These are phyloP conservation scores for Chlamydomonas incerta DNA, from an alignment of 139 green algal genomes.

Conservation along the genomic window DNA sequence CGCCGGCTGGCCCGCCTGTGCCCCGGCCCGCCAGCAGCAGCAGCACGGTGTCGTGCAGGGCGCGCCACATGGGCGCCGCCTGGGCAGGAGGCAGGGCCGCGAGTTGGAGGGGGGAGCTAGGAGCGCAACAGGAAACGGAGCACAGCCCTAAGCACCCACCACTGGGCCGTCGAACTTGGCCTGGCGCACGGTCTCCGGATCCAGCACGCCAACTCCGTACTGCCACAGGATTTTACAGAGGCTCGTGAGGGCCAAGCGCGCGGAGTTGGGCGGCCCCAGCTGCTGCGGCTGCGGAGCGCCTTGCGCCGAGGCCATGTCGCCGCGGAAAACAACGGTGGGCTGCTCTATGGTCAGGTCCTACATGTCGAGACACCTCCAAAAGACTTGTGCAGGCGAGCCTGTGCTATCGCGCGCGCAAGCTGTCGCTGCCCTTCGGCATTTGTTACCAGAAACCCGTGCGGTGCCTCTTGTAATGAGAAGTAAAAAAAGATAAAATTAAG, in stretches of 20 bases:
- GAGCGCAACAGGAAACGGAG: not conserved
- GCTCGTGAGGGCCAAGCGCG: conserved; percentile 7
- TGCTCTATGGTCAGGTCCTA: too few relatives aligned
- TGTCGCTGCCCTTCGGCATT: too few relatives aligned
- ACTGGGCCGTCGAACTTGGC: conserved; percentile 33
- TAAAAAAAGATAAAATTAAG: too few relatives aligned
- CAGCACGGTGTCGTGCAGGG: conserved; percentile 18
- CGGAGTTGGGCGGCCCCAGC: conserved; percentile 3
- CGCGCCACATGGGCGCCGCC: not conserved
- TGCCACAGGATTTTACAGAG: conserved; percentile 9
- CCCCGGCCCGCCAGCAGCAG: not conserved
- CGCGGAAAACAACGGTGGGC: too few relatives aligned
- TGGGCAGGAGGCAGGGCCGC: not conserved
- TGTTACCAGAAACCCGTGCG: too few relatives aligned
- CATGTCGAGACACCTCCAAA: too few relatives aligned
- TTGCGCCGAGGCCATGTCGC: too few relatives aligned
- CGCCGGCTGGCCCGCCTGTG: not conserved
- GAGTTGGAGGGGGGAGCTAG: not conserved
- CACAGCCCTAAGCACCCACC: not conserved
- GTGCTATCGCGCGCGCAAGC: too few relatives aligned
- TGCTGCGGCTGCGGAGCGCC: too few relatives aligned
- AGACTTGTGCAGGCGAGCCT: too few relatives aligned
- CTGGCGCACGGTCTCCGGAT: conserved; percentile 22
- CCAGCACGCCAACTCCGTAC: not conserved
- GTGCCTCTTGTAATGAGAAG: too few relatives aligned